Conservation (phyloP, 2,329 filamentous ascomycete species). For the Aspergillus bombycis region DNA sequence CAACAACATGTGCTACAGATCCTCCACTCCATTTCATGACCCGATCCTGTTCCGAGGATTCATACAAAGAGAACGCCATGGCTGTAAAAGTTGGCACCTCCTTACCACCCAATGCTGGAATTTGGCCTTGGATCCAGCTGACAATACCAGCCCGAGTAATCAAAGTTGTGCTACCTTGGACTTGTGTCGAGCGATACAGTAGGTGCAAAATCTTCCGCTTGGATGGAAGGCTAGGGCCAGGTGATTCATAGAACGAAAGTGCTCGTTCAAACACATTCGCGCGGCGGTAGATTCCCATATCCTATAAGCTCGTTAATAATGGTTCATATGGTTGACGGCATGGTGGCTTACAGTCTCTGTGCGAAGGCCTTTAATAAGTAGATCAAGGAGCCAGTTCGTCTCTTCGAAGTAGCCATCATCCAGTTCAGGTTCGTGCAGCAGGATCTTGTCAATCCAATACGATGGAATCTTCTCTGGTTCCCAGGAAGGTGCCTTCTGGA, state of each 20-base stretch:
- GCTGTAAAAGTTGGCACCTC: slow-evolving; percentile 50
- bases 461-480: slow-evolving; percentile 58
- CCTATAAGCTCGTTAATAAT: slow-evolving; percentile 32
- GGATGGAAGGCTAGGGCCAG: slow-evolving; percentile 62
- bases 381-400: slow-evolving; percentile 72
- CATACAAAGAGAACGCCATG: slow-evolving; percentile 63
- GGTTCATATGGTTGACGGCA: not conserved
- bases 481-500: slow-evolving; percentile 79
- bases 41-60: slow-evolving; percentile 68
- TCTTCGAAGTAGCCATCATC: slow-evolving; percentile 75
- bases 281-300: slow-evolving; percentile 56
- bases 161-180: slow-evolving; percentile 78
- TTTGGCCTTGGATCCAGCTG: slow-evolving; percentile 71
- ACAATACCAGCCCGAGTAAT: slow-evolving; percentile 75
- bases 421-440: slow-evolving; percentile 72
- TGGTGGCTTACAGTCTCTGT: slow-evolving; percentile 54
- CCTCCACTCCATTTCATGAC: slow-evolving; percentile 68
- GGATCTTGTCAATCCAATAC: slow-evolving; percentile 69
- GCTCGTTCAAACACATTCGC: slow-evolving; percentile 74
- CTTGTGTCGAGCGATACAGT: slow-evolving; percentile 67
- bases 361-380: slow-evolving; percentile 67
- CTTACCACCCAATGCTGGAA: slow-evolving; percentile 53
- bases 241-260: slow-evolving; percentile 68
- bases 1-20: slow-evolving; percentile 39
- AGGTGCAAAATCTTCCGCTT: slow-evolving; percentile 65